These are phyloP conservation scores for Ramularia collo-cygni DNA, from an alignment of 2,329 filamentous ascomycete genomes.

Conservation along the genomic window DNA sequence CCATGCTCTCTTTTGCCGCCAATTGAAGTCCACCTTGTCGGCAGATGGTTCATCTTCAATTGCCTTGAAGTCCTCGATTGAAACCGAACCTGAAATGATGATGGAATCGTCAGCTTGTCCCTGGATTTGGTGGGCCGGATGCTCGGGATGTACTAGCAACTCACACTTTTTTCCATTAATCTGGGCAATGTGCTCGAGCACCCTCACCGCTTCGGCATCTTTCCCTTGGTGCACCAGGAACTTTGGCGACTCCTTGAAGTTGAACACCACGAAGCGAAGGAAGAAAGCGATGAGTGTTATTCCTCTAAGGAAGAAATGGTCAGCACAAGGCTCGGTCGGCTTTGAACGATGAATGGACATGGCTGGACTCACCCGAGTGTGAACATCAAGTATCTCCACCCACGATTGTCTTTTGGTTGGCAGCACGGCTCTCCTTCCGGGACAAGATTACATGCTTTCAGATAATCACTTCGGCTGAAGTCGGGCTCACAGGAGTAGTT, in stretches of 20 bases:
- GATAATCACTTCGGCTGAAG: slow-evolving; percentile 38
- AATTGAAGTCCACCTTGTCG: slow-evolving; percentile 23
- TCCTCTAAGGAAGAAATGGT: too few relatives aligned
- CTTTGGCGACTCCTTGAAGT: slow-evolving; percentile 54
- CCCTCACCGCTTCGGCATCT: slow-evolving; percentile 46
- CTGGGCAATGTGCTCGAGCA: slow-evolving; percentile 38
- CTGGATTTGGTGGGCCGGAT: too few relatives aligned
- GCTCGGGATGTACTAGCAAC: too few relatives aligned
- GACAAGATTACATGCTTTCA: slow-evolving; percentile 38
- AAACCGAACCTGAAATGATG: slow-evolving; percentile 14
- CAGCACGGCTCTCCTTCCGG: slow-evolving; percentile 32
- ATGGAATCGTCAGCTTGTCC: too few relatives aligned
- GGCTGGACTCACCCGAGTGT: slow-evolving; percentile 13
- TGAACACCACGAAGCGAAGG: slow-evolving; percentile 48
- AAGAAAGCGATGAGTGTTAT: slow-evolving; percentile 42
- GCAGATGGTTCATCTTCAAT: slow-evolving; percentile 19
- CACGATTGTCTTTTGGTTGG: slow-evolving; percentile 34
- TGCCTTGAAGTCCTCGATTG: slow-evolving; percentile 31
- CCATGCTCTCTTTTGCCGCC: slow-evolving; percentile 16
- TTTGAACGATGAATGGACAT: too few relatives aligned
- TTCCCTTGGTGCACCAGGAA: slow-evolving; percentile 49
- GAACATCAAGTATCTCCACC: slow-evolving; percentile 41
- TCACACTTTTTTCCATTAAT: slow-evolving; percentile 34
- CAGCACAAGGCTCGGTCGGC: too few relatives aligned
- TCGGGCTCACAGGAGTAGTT: slow-evolving; percentile 46